A percentile compares a stretch with the other conserved stretches of the same genome.
These are phyloP conservation scores for Parachlorella kessleri DNA, from an alignment of 139 green algal genomes.

Conservation along the genomic window DNA sequence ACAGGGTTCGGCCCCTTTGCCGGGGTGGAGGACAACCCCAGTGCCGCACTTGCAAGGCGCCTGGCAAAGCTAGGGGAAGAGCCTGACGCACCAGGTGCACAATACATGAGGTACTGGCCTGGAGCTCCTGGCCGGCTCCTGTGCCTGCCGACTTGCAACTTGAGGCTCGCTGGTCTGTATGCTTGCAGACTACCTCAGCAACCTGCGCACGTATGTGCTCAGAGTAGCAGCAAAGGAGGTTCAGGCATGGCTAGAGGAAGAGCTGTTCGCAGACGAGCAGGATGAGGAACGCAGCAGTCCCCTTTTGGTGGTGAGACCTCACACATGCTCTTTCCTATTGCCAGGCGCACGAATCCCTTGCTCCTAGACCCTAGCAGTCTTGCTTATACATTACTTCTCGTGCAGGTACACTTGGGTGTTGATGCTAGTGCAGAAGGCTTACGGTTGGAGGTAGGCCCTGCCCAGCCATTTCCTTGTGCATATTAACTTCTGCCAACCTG, in stretches of 20 bases:
- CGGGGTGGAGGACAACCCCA: slow-evolving; percentile 42
- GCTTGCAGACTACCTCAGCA: background rate
- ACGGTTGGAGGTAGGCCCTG: slow-evolving; percentile 34
- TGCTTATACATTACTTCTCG: background rate
- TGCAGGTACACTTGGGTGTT: slow-evolving; percentile 49
- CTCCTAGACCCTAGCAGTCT: background rate
- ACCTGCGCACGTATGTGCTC: slow-evolving; percentile 2
- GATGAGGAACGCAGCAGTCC: background rate
- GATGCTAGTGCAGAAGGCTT: slow-evolving; percentile 13
- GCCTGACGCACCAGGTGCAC: background rate
- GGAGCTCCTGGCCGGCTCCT: background rate
- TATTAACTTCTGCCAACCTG: background rate
- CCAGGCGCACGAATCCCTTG: background rate
- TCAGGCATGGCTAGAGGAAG: background rate
- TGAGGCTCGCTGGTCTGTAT: background rate
- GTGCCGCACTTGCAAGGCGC: slow-evolving; percentile 21
- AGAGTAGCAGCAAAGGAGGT: background rate
- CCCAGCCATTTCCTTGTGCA: too few species aligned
- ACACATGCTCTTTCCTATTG: background rate
- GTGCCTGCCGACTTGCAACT: background rate
- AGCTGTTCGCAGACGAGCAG: background rate
- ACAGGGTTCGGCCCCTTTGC: slow-evolving; percentile 43
- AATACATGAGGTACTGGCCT: background rate
- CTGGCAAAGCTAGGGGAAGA: slow-evolving; percentile 8
- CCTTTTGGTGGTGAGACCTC: background rate